Base-by-base conservation (phyloP, 805 yeast species). In the Schwanniomyces occidentalis region DNA sequence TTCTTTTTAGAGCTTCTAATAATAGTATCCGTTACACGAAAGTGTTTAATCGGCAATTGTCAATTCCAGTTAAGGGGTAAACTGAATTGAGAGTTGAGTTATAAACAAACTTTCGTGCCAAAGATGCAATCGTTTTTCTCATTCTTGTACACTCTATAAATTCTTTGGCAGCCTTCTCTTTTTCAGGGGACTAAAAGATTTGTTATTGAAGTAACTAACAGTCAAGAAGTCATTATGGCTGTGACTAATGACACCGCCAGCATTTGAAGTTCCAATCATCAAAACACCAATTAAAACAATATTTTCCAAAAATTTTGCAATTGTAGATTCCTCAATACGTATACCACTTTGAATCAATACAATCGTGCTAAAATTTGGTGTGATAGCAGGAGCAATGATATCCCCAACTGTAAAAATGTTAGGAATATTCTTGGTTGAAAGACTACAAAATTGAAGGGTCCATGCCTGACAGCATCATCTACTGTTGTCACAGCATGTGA, bases 381-480 rank as follows among this genome's bases (percentile, higher is more conserved):
- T 12, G 27, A 58, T 52, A 1, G 51, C 68, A 29, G 51, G 49
- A 27, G 39, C 50, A 17, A 69, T 52, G 29, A 66, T 56, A 9
- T 54, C 59, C 38, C 64, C 69, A 39, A 65, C 58, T 2, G 64
- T 54, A 30, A 46, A 46, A 14, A 43, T 34, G 38, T 48, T 59
- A 18, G 46, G 58, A 30, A 46, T 40, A 40, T 48, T 53, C 33
- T 59, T 59, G n/a, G n/a, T 27, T 52, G 43, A 19, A 56, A 38
- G 8, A 64, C 51, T 6, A 64, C 51, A 35, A 50, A 56, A 37
- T 63, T 67, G 36, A 57, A 63, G 4, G 63, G 61, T 2, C 57
- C 57, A 14, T 32, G 32, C 10, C 41, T 27, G 5, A 39, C 31
- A 3, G 64, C 60, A 4, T 52, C 63, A 10, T 46, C 52, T 18